phyloP scores from a whole-genome alignment of 2,329 filamentous ascomycete species.

The Alternaria solani region DNA sequence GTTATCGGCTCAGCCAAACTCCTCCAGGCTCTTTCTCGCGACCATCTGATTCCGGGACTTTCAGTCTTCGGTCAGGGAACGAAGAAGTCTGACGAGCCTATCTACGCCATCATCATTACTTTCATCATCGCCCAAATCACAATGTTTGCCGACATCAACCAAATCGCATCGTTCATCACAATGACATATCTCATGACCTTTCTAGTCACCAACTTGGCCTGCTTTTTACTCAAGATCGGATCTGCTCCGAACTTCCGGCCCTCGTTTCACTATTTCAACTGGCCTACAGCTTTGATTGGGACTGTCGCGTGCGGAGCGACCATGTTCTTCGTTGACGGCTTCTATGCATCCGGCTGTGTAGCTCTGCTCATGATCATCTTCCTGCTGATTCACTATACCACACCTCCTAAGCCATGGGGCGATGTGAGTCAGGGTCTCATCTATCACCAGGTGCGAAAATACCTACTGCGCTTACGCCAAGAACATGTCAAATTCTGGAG shows the following conservation, averaged over 20 bases:
- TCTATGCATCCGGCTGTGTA: conserved; percentile 79
- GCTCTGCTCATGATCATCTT: conserved; percentile 79
- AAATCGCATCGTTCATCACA: conserved; percentile 87
- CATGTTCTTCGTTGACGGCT: conserved; percentile 90
- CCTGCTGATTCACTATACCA: conserved; percentile 83
- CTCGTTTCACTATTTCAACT: conserved; percentile 88
- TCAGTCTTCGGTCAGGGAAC: conserved; percentile 78
- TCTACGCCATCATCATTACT: conserved; percentile 78
- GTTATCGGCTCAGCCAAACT: conserved; percentile 86
- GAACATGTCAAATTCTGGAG: conserved; percentile 96
- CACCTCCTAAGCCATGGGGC: conserved; percentile 87
- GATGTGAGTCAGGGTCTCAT: conserved; percentile 90
- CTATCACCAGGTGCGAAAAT: conserved; percentile 88
- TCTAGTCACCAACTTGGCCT: conserved; percentile 85
- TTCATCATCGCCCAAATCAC: conserved; percentile 79
- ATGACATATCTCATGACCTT: conserved; percentile 96
- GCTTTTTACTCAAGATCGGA: conserved; percentile 84
- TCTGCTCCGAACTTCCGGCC: conserved; percentile 90
- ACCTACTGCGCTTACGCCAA: conserved; percentile 80
- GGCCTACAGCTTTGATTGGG: conserved; percentile 79
- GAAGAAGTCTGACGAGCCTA: conserved; percentile 74
- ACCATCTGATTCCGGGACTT: conserved; percentile 79
- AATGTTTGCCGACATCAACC: conserved; percentile 83
- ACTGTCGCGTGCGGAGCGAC: conserved; percentile 78
- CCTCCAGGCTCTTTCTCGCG: conserved; percentile 81